These are phyloP conservation scores for Bacidia rubella DNA, from an alignment of 495 filamentous ascomycete species.

Conservation along the genomic window DNA sequence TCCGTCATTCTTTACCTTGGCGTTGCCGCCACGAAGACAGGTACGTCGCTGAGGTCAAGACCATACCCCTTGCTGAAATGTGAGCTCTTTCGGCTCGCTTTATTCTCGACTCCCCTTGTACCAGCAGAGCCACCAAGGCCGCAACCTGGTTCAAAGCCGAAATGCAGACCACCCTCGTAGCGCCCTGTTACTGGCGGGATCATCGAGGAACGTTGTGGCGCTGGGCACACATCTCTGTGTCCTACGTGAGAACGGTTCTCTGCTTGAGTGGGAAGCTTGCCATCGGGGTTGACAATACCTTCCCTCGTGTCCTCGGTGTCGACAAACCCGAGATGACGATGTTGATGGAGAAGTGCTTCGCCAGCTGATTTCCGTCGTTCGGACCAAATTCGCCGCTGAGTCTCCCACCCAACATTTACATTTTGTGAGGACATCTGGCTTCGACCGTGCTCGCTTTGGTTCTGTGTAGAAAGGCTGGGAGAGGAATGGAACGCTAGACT, in stretches of 20 bases:
- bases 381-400: constrained; percentile 13
- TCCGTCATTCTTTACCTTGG: not conserved
- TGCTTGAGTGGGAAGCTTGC: not conserved
- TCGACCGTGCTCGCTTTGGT: not conserved
- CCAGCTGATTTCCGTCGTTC: constrained; percentile 17
- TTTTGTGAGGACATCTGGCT: not conserved
- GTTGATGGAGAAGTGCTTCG: constrained; percentile 10
- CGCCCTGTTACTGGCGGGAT: constrained; percentile 21
- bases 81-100: constrained; percentile 26
- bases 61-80: constrained; percentile 20
- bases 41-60: constrained; percentile 30
- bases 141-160: constrained; percentile 29
- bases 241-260: no score
- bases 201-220: not conserved
- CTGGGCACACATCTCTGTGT: not conserved
- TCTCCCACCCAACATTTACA: constrained; percentile 7
- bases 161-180: constrained; percentile 29
- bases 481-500: not conserved
- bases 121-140: constrained; percentile 28
- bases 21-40: constrained; percentile 20
- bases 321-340: not conserved
- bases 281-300: not conserved
- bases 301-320: not conserved
- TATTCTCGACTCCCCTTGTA: constrained; percentile 21
- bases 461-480: not conserved